Percentiles rank a stretch among this genome's conserved stretches.
phyloP scores from a whole-genome alignment of 805 yeast genomes.

The Ogataea allantospora region DNA sequence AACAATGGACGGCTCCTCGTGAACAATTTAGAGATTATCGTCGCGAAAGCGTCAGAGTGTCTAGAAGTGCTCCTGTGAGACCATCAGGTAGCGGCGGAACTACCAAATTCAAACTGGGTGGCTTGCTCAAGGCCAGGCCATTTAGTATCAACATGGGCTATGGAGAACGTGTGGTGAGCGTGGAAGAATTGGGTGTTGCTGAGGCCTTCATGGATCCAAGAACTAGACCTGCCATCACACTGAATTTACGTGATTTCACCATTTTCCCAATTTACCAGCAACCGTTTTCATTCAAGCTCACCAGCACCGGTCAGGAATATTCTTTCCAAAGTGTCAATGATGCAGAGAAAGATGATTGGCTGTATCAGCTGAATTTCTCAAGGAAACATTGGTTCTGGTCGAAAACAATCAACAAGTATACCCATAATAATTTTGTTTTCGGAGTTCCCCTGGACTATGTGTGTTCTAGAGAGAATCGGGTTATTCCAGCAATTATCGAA shows the following conservation, averaged over 20 bases:
- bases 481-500: constrained; percentile 65
- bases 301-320: constrained; percentile 39
- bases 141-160: constrained; percentile 52
- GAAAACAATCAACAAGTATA: constrained; percentile 28
- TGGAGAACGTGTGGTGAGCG: constrained; percentile 38
- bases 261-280: constrained; percentile 53
- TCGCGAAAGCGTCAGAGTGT: constrained; percentile 6
- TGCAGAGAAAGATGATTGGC: constrained; percentile 73
- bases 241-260: constrained; percentile 45
- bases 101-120: constrained; percentile 29
- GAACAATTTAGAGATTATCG: constrained; percentile 1
- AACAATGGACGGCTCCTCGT: constrained; percentile 5
- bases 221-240: constrained; percentile 49
- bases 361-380: constrained; percentile 46
- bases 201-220: constrained; percentile 38
- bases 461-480: constrained; percentile 65
- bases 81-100: constrained; percentile 3
- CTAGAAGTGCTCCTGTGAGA: constrained; percentile 9
- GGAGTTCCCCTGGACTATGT: constrained; percentile 81
- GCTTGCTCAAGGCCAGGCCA: constrained; percentile 48
- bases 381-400: constrained; percentile 58
- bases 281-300: constrained; percentile 50
- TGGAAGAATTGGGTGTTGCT: constrained; percentile 59
- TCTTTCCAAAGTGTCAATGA: constrained; percentile 66
- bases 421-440: constrained; percentile 49